Base-by-base conservation (phyloP, 768 basidiomycete genomes). In the Candolleomyces aberdarensis region DNA sequence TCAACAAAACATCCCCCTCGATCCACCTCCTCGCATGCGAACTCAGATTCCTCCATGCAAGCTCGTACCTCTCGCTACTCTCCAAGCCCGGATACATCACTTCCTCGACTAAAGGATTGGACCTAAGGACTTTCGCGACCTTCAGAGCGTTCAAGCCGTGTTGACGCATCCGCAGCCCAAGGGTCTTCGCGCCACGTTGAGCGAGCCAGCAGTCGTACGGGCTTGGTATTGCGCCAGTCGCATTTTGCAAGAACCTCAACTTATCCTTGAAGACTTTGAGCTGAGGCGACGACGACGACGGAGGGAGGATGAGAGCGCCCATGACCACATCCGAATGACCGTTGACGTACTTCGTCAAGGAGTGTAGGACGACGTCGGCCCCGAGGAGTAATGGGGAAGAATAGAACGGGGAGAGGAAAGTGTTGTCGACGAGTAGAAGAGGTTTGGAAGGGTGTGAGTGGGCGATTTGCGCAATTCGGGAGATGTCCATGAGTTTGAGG, bases 261-360 rank as follows among this genome's bases (percentile, higher is more conserved):
- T 79, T 82, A 6, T 82, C 52, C 15, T 31, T 17, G 32, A 53
- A 53, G 10, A 1, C 32, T 17, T 15, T 31, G 2, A 32, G 8
- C 1, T 55, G 41, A 8, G 29, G 19, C 17, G 22, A 19, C 26
- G 61, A 51, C 40, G 47, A 66, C 6, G 36, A 36, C 1, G 36
- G 36, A 36, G 91, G 86, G 6, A 95, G 80, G 65, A 95, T 85
- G 58, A 90, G 73, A 0, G 88, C 87, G 48, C 96, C 96, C 84
- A 95, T 92, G 67, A 97, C 80, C 70, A 96, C 92, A 71, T 98
- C 96, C 0, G 91, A 91, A 75, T 97, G 96, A 0, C 96, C 96
- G 70, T 94, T 92, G 69, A 96, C 79, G 77, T 96, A 97, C 74
- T 98, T 97, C 0, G 89, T 93, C 43, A 95, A 78, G 26, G 80